Evolutionary conservation across 129 eudicot species (phyloP).

Genomic region (Helianthus tuberosus): DNA sequence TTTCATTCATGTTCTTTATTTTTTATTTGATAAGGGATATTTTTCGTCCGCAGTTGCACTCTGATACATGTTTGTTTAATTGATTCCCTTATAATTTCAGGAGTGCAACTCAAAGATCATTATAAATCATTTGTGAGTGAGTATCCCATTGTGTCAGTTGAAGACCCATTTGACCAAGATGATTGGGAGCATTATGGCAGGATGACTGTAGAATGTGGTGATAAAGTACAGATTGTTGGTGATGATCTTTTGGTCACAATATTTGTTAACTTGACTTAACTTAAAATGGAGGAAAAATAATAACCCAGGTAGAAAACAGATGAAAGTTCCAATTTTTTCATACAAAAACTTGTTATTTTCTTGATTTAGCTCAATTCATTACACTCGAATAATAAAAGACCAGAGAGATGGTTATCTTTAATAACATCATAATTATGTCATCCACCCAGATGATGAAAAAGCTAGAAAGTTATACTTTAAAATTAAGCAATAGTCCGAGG

Average conservation of each 20-base stretch:
- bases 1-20: not conserved
- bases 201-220: constrained; percentile 80
- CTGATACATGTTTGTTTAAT: not conserved
- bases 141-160: constrained; percentile 95
- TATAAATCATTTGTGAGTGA: constrained; percentile 82
- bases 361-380: constrained; percentile 7
- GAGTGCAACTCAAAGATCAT: constrained; percentile 84
- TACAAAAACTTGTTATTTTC: constrained; percentile 6
- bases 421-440: constrained; percentile 14
- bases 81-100: constrained; percentile 52
- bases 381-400: constrained; percentile 16
- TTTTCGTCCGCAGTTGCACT: not conserved
- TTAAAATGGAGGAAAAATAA: too few species aligned
- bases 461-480: constrained; percentile 8
- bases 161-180: constrained; percentile 98
- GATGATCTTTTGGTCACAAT: constrained; percentile 87
- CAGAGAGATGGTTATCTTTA: constrained; percentile 14
- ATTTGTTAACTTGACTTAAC: too few species aligned
- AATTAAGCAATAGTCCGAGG: not conserved
- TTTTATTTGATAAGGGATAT: not conserved
- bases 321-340: not conserved
- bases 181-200: constrained; percentile 92
- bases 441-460: constrained; percentile 23
- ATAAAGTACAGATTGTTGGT: constrained; percentile 96
- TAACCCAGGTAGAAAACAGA: constrained; percentile 15